phyloP scores from a whole-genome alignment of 805 yeast species.

The Saturnispora galanensis region DNA sequence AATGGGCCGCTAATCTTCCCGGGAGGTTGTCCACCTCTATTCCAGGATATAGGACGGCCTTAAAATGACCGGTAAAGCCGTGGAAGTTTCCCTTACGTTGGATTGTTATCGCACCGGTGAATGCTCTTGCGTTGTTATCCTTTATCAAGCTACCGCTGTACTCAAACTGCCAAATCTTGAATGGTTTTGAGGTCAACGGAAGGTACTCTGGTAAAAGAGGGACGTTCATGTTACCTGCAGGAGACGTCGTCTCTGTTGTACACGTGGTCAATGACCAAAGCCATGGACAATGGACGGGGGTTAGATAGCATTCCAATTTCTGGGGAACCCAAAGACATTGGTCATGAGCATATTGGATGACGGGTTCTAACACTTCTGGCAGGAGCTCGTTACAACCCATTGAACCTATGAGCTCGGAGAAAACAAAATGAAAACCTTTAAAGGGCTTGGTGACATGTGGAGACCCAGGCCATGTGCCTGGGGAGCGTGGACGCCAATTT shows the following conservation, averaged over 20 bases:
- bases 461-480: conserved; percentile 14
- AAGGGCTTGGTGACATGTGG: not conserved
- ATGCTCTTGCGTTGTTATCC: not conserved
- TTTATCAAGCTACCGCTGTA: conserved; percentile 25
- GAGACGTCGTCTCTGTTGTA: conserved; percentile 14
- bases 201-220: conserved; percentile 21
- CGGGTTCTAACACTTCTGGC: conserved; percentile 63
- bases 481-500: conserved; percentile 28
- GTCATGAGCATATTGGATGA: conserved; percentile 23
- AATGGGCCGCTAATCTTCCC: conserved; percentile 17
- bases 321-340: conserved; percentile 58
- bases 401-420: conserved; percentile 81
- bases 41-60: conserved; percentile 57
- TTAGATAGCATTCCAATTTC: conserved; percentile 46
- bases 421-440: conserved; percentile 40
- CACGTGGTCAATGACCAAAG: conserved; percentile 30
- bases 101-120: not conserved
- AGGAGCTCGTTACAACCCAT: conserved; percentile 87
- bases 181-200: conserved; percentile 35
- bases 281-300: conserved; percentile 58
- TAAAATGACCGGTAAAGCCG: conserved; percentile 69
- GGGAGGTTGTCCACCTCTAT: conserved; percentile 41
- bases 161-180: conserved; percentile 50
- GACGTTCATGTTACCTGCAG: conserved; percentile 17
- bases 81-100: conserved; percentile 40